Base-by-base conservation (phyloP, 1,284 basidiomycete species). In the Papiliotrema terrestris region DNA sequence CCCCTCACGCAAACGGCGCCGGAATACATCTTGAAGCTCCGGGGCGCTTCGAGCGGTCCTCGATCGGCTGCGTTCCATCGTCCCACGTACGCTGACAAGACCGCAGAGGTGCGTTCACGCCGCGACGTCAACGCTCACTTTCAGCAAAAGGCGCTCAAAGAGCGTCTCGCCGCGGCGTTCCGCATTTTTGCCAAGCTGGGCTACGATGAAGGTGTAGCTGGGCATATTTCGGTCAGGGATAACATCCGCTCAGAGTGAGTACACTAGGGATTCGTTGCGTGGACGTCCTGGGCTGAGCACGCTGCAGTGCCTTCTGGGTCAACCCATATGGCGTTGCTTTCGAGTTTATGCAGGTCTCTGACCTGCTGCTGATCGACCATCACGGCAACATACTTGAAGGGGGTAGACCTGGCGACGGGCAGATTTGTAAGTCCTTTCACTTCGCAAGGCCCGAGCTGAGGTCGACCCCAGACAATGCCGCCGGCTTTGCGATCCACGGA, bases 181-280 rank as follows among this genome's bases (percentile, higher is more conserved):
- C 57, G 61, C 19, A 59, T 73, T 51, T 73, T 77, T 78, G 82
- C 79, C 25, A 77, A 81, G 53, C 68, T 81, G 23, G 83, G 83
- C 2, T 84, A 80, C 61, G 83, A 83, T 52, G 84, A 86, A 59
- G 84, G 84, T 11, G 77, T 81, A n/a, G 80, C 83, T 5, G 83
- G 83, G 0, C 84, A 86, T 68, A 82, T 86, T 58, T 86, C 84
- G 20, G 81, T 84, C 45, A 78, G 83, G 66, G 83, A 84, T 61
- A 78, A 80, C 6, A 78, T 83, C 59, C 76, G 78, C 45, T 71
- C 76, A 19, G 76, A 82, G 62, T 80, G 78, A 39, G 62, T 56
- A 6, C 8, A 2, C n/a, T n/a, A 8, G 9, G 45, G 29, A 22
- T 32, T 2, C 2, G 1, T 2, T 2, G n/a, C n/a, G n/a, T n/a